Percentiles rank a stretch among this genome's conserved stretches.
phyloP scores from a whole-genome alignment of 2,329 filamentous ascomycete genomes.

The Knufia fluminis region DNA sequence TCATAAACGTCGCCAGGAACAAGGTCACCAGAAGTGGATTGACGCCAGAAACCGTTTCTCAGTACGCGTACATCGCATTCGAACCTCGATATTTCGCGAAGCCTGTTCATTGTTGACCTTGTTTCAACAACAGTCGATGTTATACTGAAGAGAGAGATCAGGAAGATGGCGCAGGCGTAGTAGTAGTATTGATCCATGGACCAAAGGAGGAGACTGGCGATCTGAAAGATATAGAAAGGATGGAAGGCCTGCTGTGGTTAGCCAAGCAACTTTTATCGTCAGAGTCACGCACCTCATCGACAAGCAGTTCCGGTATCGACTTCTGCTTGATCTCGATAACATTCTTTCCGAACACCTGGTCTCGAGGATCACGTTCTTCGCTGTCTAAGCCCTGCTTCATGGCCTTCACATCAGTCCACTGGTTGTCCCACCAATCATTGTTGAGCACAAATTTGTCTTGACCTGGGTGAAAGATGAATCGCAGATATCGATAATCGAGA shows the following conservation, averaged over 20 bases:
- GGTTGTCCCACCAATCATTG: slow-evolving; percentile 87
- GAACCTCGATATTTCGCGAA: slow-evolving; percentile 86
- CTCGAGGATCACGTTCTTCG: slow-evolving; percentile 75
- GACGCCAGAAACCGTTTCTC: slow-evolving; percentile 90
- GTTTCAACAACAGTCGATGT: slow-evolving; percentile 84
- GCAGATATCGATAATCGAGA: slow-evolving; percentile 87
- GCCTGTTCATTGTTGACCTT: slow-evolving; percentile 77
- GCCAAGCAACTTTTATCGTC: background rate
- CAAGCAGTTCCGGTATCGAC: slow-evolving; percentile 66
- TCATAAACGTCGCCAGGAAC: slow-evolving; percentile 96
- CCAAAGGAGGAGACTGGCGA: slow-evolving; percentile 89
- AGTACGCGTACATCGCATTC: slow-evolving; percentile 92
- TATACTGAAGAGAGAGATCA: slow-evolving; percentile 91
- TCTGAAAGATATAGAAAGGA: slow-evolving; percentile 96
- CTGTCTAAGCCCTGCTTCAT: slow-evolving; percentile 74
- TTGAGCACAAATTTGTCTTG: slow-evolving; percentile 82
- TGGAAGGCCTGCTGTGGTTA: slow-evolving; percentile 61
- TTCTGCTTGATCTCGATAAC: slow-evolving; percentile 91
- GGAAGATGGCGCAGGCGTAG: slow-evolving; percentile 87
- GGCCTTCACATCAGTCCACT: slow-evolving; percentile 68
- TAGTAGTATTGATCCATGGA: slow-evolving; percentile 96
- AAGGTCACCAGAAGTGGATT: slow-evolving; percentile 74
- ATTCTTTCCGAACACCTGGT: slow-evolving; percentile 81
- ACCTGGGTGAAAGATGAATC: slow-evolving; percentile 80
- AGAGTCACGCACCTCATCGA: slow-evolving; percentile 62